Evolutionary conservation across 2,329 filamentous ascomycete species (phyloP), one percentile per base, ranked within the genome.

Genomic region (Penicillium crustosum): DNA sequence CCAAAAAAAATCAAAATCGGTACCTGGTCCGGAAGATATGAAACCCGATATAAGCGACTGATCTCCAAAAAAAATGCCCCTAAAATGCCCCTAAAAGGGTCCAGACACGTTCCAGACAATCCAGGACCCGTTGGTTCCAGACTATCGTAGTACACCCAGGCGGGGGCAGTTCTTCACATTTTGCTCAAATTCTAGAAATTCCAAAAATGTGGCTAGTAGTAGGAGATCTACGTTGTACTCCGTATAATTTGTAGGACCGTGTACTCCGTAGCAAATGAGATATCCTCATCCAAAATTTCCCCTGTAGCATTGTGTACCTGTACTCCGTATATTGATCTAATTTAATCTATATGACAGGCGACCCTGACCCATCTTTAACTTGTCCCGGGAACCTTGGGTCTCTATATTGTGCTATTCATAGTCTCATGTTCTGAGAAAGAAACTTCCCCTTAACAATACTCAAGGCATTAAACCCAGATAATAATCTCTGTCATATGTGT

Each of bases 351-450:
- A 21, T 48, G 53, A 57, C 57, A 56, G 53, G 29, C 25, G 55
- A 51, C 45, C 58, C 55, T 60, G 55, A 60, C 53, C 59, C 56
- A 57, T 53, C 56, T 50, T 35, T 25, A 42, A 36, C 43, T 39
- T 36, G 23, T 41, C 10, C 45, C 27, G 13, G 53, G 61, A 63
- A 61, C 65, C 63, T 59, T 61, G 62, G 62, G 48, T 64, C 58
- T 62, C 9, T 19, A 15, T 10, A 45, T 10, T 25, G 33, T 29
- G 49, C 57, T 54, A 54, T 57, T 47, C 55, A 55, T 58, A 58
- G 55, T 27, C 39, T 10, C 4, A 19, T 19, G 6, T 19, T 42
- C 36, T 13, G 29, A 17, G 44, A 42, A 52, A 43, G 15, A 15
- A 49, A 17, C 17, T 23, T 45, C 42, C 33, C 43, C 38, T 51